Percentiles rank a stretch among this genome's conserved stretches.
Evolutionary conservation across 2,329 filamentous ascomycete species (phyloP).

Genomic region (Thermoascus crustaceus): DNA sequence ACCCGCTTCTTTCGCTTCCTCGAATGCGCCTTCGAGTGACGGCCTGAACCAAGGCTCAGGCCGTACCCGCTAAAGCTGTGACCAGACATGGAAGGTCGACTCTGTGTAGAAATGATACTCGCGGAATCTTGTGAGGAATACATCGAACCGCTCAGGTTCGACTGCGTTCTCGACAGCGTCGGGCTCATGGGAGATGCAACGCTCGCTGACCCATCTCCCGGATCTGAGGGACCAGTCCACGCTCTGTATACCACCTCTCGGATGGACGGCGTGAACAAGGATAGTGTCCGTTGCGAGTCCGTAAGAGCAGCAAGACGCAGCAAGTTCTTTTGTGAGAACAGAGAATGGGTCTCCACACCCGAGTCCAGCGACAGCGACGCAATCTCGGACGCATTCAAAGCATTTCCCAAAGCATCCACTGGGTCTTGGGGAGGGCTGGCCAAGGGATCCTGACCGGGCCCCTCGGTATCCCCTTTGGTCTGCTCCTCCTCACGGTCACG

Average conservation of each 20-base stretch:
- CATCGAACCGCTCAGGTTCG: constrained; percentile 54
- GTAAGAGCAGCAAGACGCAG: constrained; percentile 72
- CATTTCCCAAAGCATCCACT: constrained; percentile 70
- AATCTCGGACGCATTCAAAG: constrained; percentile 65
- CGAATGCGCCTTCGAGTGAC: constrained; percentile 37
- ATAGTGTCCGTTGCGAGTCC: constrained; percentile 82
- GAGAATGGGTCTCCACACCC: constrained; percentile 70
- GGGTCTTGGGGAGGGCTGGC: constrained; percentile 73
- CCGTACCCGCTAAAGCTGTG: constrained; percentile 33
- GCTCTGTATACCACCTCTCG: constrained; percentile 84
- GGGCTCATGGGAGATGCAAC: constrained; percentile 37
- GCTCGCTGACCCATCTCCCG: constrained; percentile 46
- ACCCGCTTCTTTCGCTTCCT: constrained; percentile 42
- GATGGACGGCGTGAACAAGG: constrained; percentile 85
- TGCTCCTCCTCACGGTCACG: constrained; percentile 57
- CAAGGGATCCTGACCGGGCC: constrained; percentile 68
- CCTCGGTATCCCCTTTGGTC: constrained; percentile 45
- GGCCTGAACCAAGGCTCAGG: constrained; percentile 31
- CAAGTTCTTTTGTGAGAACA: constrained; percentile 94
- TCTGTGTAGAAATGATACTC: constrained; percentile 58
- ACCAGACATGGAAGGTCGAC: constrained; percentile 39
- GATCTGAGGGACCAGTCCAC: constrained; percentile 73
- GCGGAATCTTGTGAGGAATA: constrained; percentile 68
- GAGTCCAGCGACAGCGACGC: constrained; percentile 72
- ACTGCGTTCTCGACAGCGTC: constrained; percentile 55